Conservation (phyloP, 345 rosid species). For the Euphorbia tirucalli region DNA sequence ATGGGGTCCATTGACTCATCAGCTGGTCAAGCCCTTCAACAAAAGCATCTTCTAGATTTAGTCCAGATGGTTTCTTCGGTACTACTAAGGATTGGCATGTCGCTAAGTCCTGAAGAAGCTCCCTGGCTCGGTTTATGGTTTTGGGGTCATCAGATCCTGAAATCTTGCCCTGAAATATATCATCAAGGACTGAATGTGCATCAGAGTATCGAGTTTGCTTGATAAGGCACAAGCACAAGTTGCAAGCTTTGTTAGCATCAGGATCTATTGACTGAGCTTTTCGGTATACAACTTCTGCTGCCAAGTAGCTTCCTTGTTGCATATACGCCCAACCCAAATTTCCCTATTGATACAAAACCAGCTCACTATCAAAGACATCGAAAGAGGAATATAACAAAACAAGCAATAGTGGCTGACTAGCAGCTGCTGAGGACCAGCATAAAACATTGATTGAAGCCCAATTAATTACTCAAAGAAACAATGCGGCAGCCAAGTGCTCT, state of each 20-base stretch:
- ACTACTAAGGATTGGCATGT: background rate
- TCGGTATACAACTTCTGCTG: constrained; percentile 80
- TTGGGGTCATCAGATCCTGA: constrained; percentile 59
- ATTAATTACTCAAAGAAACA: no score
- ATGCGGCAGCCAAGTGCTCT: no score
- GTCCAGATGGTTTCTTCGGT: background rate
- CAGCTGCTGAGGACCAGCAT: background rate
- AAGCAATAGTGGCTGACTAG: background rate
- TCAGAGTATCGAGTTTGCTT: constrained; percentile 57
- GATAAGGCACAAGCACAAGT: constrained; percentile 69
- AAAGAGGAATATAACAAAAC: background rate
- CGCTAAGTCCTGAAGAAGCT: constrained; percentile 19
- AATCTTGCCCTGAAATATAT: constrained; percentile 43
- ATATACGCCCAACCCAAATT: constrained; percentile 99
- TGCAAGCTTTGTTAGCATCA: constrained; percentile 86
- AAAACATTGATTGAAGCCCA: no score
- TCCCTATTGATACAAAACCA: constrained; percentile 46
- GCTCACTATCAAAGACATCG: background rate
- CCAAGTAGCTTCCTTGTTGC: constrained; percentile 73
- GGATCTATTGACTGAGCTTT: constrained; percentile 86
- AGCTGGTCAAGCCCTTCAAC: constrained; percentile 58
- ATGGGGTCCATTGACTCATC: constrained; percentile 50
- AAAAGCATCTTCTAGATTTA: constrained; percentile 45
- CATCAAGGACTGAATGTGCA: constrained; percentile 47
- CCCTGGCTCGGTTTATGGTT: constrained; percentile 44